Conservation (phyloP, 805 yeast species). For the Metschnikowia lachancei region DNA sequence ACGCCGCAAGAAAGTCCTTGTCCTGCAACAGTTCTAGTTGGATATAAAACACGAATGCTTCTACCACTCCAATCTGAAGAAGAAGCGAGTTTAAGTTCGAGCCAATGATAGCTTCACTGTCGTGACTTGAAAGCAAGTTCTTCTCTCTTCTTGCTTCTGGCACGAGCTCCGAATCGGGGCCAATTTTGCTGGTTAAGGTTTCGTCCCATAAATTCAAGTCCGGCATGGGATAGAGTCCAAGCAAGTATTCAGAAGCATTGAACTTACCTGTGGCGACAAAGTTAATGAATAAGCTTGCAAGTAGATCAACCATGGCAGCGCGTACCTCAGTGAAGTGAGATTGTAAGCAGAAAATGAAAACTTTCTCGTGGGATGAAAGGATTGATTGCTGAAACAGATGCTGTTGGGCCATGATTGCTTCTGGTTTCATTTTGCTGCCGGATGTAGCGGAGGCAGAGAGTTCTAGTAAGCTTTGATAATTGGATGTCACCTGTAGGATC, state of each 20-base stretch:
- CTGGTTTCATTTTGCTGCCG: slow-evolving; percentile 43
- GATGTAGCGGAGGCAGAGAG: slow-evolving; percentile 35
- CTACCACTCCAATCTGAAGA: slow-evolving; percentile 32
- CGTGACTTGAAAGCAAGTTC: slow-evolving; percentile 24
- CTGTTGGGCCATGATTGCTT: slow-evolving; percentile 40
- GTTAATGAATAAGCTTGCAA: slow-evolving; percentile 34
- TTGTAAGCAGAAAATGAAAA: slow-evolving; percentile 29
- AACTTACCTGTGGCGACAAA: slow-evolving; percentile 41
- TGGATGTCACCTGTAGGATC: slow-evolving; percentile 32
- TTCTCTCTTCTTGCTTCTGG: slow-evolving; percentile 22
- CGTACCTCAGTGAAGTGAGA: slow-evolving; percentile 36
- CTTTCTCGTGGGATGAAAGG: slow-evolving; percentile 31
- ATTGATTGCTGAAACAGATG: slow-evolving; percentile 35
- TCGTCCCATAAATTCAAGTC: slow-evolving; percentile 30
- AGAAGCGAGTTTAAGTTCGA: slow-evolving; percentile 22
- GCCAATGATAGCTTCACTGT: slow-evolving; percentile 27
- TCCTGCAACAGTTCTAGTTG: slow-evolving; percentile 43
- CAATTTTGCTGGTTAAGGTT: slow-evolving; percentile 20
- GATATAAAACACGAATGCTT: slow-evolving; percentile 34
- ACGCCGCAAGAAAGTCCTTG: slow-evolving; percentile 33
- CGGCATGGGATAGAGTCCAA: slow-evolving; percentile 33
- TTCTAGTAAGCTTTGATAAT: slow-evolving; percentile 39
- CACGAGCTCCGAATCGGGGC: slow-evolving; percentile 21
- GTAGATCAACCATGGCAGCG: slow-evolving; percentile 35
- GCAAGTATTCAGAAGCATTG: slow-evolving; percentile 34